Conservation (phyloP, 805 yeast genomes). For the Suhomyces faveliae region DNA sequence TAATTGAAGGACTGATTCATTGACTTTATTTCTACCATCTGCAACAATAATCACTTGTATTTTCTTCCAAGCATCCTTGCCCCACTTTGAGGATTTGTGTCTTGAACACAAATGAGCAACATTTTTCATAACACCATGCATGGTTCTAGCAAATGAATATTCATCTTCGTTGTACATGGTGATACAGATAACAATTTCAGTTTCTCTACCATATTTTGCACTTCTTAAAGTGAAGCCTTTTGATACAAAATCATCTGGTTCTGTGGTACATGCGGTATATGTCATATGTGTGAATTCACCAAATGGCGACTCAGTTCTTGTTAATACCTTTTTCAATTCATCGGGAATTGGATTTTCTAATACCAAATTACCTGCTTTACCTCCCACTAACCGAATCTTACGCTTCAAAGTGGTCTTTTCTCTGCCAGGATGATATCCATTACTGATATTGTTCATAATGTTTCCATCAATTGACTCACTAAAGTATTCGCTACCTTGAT, state of each 20-base stretch:
- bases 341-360: conserved; percentile 94
- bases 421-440: conserved; percentile 53
- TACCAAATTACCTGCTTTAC: conserved; percentile 73
- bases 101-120: conserved; percentile 84
- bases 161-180: conserved; percentile 99
- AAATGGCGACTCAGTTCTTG: conserved; percentile 70
- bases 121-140: conserved; percentile 92
- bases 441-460: conserved; percentile 43
- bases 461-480: conserved; percentile 48
- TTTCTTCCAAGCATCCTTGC: conserved; percentile 95
- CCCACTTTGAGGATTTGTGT: conserved; percentile 85
- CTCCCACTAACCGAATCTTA: conserved; percentile 63
- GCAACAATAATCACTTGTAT: conserved; percentile 88
- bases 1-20: conserved; percentile 80
- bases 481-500: conserved; percentile 34
- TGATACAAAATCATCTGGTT: conserved; percentile 78
- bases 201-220: conserved; percentile 83
- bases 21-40: conserved; percentile 90
- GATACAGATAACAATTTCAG: conserved; percentile 86
- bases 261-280: conserved; percentile 94
- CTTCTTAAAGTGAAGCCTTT: conserved; percentile 87
- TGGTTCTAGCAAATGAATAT: conserved; percentile 81
- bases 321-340: conserved; percentile 78
- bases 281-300: conserved; percentile 96
- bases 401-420: conserved; percentile 69